Evolutionary conservation across 306 rosid genomes (phyloP).

Genomic region (Medicago ruthenica): DNA sequence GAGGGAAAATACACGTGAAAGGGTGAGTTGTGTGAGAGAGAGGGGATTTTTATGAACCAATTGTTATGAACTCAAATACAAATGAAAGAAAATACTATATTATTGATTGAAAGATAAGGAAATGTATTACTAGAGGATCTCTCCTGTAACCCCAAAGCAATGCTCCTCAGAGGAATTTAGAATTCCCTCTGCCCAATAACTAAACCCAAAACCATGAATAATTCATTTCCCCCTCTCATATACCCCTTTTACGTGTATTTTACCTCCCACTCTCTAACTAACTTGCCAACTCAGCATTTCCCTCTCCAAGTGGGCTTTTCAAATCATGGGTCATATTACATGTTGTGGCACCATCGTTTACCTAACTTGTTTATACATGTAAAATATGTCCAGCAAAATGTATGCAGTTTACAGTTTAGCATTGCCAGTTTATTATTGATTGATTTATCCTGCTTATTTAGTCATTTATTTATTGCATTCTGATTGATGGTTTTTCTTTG

Average conservation of each 20-base stretch:
- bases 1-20: neutral
- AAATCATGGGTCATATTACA: neutral
- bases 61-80: neutral
- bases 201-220: neutral
- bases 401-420: neutral
- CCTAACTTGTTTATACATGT: conserved; percentile 7
- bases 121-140: neutral
- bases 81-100: neutral
- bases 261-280: neutral
- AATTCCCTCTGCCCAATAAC: too few species aligned
- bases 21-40: neutral
- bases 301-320: neutral
- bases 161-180: too few species aligned
- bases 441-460: neutral
- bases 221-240: neutral
- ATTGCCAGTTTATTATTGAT: conserved; percentile 8
- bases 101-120: neutral
- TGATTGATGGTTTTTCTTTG: conserved; percentile 17
- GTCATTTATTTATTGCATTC: conserved; percentile 11
- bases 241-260: neutral
- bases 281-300: conserved; percentile 2
- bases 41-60: too few species aligned
- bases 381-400: conserved; percentile 1
- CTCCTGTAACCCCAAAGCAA: too few species aligned
- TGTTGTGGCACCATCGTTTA: neutral